phyloP scores from a whole-genome alignment of 768 basidiomycete species.

The Holtermannia corniformis region DNA sequence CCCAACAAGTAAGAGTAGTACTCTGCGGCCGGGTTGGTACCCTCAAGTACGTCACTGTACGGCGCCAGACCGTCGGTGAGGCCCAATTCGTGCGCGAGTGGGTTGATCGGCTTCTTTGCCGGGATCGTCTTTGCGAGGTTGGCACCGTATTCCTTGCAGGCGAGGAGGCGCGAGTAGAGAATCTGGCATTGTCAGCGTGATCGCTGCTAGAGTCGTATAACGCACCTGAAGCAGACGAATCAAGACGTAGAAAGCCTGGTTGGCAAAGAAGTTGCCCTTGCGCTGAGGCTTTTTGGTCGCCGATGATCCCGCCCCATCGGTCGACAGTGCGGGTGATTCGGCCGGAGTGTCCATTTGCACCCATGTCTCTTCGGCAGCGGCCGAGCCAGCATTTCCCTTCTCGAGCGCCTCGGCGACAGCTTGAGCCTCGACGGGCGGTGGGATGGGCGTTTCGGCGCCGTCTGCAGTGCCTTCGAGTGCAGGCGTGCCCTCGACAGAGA shows the following conservation, averaged over 20 bases:
- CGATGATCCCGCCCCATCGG: slow-evolving; percentile 8
- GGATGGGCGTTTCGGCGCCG: slow-evolving; percentile 30
- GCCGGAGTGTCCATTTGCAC: slow-evolving; percentile 33
- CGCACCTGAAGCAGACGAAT: slow-evolving; percentile 80
- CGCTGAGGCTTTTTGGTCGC: slow-evolving; percentile 13
- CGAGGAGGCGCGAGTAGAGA: slow-evolving; percentile 74
- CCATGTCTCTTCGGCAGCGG: slow-evolving; percentile 41
- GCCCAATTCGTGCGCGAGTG: slow-evolving; percentile 71
- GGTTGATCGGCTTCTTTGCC: slow-evolving; percentile 49
- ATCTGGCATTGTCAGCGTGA: slow-evolving; percentile 49
- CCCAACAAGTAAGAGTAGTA: slow-evolving; percentile 83
- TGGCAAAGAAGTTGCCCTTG: slow-evolving; percentile 60
- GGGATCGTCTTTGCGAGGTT: slow-evolving; percentile 48
- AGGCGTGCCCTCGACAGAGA: slow-evolving; percentile 35
- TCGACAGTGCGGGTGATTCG: slow-evolving; percentile 15
- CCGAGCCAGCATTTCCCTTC: slow-evolving; percentile 32
- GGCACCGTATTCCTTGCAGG: slow-evolving; percentile 73
- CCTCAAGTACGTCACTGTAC: slow-evolving; percentile 30
- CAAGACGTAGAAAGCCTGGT: slow-evolving; percentile 85
- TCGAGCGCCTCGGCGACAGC: slow-evolving; percentile 35
- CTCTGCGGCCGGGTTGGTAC: slow-evolving; percentile 50
- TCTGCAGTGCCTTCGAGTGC: slow-evolving; percentile 9
- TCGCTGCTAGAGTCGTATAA: background rate
- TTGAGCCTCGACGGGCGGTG: slow-evolving; percentile 30
- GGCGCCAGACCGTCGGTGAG: slow-evolving; percentile 55